These are phyloP conservation scores for Exophiala calicioides DNA, from an alignment of 2,329 filamentous ascomycete genomes.

Conservation along the genomic window DNA sequence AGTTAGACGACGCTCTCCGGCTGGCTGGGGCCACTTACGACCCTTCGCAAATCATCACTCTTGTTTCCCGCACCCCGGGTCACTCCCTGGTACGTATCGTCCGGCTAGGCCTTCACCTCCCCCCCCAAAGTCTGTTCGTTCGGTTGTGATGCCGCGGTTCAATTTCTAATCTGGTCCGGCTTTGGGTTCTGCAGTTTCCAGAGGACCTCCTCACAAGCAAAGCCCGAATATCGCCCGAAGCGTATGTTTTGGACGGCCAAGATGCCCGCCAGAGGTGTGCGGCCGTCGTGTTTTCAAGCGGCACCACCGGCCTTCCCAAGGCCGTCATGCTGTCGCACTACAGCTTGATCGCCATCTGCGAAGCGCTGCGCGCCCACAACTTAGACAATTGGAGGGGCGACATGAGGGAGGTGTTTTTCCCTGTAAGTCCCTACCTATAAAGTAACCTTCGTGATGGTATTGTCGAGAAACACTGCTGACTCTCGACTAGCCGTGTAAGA, in stretches of 20 bases:
- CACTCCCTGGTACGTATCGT: neutral
- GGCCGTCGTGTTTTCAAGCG: slow-evolving; percentile 15
- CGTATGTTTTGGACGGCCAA: slow-evolving; percentile 7
- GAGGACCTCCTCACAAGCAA: neutral
- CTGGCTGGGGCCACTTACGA: neutral
- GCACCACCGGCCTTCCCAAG: slow-evolving; percentile 35
- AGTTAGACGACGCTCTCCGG: slow-evolving; percentile 2
- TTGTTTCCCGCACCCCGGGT: neutral
- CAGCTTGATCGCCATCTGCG: slow-evolving; percentile 49
- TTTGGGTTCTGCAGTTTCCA: neutral
- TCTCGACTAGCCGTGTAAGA: slow-evolving; percentile 1
- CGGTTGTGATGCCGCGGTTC: neutral
- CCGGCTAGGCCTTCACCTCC: too few species aligned
- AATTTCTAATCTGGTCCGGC: neutral
- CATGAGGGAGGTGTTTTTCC: slow-evolving; percentile 11
- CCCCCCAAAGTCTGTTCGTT: too few species aligned
- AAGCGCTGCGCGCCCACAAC: slow-evolving; percentile 2
- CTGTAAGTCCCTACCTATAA: neutral
- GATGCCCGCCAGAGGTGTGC: slow-evolving; percentile 2
- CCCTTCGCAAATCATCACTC: neutral
- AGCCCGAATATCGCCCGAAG: neutral
- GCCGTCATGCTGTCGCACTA: slow-evolving; percentile 44
- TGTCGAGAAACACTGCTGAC: neutral
- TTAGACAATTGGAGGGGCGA: slow-evolving; percentile 6
- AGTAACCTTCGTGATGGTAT: neutral